Evolutionary conservation across 805 yeast species (phyloP).

Genomic region (Geotrichum ghanense): DNA sequence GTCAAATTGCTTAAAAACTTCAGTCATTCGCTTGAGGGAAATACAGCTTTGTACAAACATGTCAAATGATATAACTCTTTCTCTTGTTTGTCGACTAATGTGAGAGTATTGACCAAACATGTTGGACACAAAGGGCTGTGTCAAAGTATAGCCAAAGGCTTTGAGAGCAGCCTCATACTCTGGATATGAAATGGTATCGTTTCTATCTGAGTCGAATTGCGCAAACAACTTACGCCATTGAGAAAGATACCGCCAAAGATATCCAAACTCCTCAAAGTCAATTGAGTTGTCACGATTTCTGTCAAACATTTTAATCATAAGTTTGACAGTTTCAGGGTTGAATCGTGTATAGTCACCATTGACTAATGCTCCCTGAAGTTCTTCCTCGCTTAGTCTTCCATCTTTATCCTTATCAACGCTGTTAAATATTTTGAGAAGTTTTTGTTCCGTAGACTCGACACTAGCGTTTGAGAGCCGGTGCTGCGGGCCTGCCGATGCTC

Average conservation of each 20-base stretch:
- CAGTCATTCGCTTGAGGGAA: constrained; percentile 65
- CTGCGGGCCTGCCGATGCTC: not conserved
- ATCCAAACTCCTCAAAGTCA: constrained; percentile 49
- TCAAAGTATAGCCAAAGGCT: constrained; percentile 55
- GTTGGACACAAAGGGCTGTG: constrained; percentile 44
- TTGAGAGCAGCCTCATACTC: constrained; percentile 52
- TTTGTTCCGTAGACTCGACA: constrained; percentile 1
- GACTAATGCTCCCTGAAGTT: constrained; percentile 45
- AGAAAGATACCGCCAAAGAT: constrained; percentile 54
- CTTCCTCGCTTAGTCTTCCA: constrained; percentile 45
- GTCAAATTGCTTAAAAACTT: constrained; percentile 68
- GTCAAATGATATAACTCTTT: constrained; percentile 51
- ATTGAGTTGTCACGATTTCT: constrained; percentile 34
- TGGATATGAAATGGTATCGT: constrained; percentile 50
- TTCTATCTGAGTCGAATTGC: constrained; percentile 46
- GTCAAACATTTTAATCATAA: constrained; percentile 56
- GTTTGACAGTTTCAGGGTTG: constrained; percentile 44
- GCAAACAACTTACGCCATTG: constrained; percentile 57
- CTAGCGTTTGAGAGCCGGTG: not conserved
- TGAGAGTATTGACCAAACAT: constrained; percentile 47
- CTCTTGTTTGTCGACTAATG: constrained; percentile 19
- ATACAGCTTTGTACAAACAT: constrained; percentile 72
- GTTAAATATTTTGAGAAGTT: constrained; percentile 15
- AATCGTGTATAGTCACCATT: constrained; percentile 49
- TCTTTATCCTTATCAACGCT: constrained; percentile 31